Base-by-base conservation (phyloP, 257 asterid genomes). In the Solanum virginianum region DNA sequence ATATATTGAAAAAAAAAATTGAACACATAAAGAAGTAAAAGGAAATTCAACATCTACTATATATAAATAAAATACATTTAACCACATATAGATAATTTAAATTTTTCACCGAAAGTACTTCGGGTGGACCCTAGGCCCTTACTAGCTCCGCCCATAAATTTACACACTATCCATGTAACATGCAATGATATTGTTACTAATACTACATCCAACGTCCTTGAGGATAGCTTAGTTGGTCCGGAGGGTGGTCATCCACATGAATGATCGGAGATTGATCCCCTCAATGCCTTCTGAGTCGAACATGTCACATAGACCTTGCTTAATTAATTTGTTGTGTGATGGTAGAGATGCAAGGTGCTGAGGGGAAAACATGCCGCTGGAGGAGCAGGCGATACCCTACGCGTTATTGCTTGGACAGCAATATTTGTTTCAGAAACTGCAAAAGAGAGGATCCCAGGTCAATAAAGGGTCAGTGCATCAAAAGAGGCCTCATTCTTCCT, bases 261-360 rank as follows among this genome's bases (percentile, higher is more conserved):
- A 55, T 55, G 10, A 55, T 0, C 18, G 0, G 2, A 0, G 10
- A 55, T 56, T 1, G 62, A 7, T 55, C 20, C 4, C 51, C 22
- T 4, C 11, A 17, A 56, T 56, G 22, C 0, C 5, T 56, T 56
- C 0, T 56, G 22, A 17, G 1, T 56, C 18, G 2, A 56, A 2
- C 9, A 0, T 7, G 4, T 17, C 2, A 4, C 60, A 7, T 55
- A 17, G 0, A 0, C 0, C 1, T 2, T 17, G 10, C 0, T 4
- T 55, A 55, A 45, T 16, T 43, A 18, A 10, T 2, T n/a, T 29
- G 11, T 45, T 77, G 62, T 68, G 15, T 7, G 8, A 69, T 16
- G 45, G 24, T 39, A 85, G 84, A 85, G 55, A 85, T 63, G 63
- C 55, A 29, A 49, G 62, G 9, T 12, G 70, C 26, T 20, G 87